phyloP scores from a whole-genome alignment of 2,329 filamentous ascomycete genomes.

The Xylariomycetidae sp. region DNA sequence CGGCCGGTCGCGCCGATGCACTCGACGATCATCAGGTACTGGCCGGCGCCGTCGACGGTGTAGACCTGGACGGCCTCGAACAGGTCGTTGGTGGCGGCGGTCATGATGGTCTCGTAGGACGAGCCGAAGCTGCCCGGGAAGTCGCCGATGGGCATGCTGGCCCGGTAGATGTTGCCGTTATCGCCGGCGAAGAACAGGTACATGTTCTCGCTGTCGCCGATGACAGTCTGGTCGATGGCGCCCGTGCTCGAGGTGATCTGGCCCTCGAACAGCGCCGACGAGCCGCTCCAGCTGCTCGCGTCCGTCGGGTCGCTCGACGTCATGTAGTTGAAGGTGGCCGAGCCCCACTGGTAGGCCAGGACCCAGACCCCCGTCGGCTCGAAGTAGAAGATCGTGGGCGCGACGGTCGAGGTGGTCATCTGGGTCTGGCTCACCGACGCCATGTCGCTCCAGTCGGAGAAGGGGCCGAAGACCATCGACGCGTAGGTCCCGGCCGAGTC shows the following conservation, averaged over 20 bases:
- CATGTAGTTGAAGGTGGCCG: conserved; percentile 54
- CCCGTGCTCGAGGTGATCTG: conserved; percentile 49
- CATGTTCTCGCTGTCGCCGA: conserved; percentile 57
- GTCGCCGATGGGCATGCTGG: conserved; percentile 56
- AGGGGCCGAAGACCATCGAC: conserved; percentile 54
- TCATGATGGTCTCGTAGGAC: conserved; percentile 43
- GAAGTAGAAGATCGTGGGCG: conserved; percentile 61
- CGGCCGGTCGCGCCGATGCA: conserved; percentile 29
- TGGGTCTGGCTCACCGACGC: conserved; percentile 45
- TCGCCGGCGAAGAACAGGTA: conserved; percentile 66
- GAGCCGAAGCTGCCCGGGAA: conserved; percentile 59
- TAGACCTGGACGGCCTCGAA: conserved; percentile 60
- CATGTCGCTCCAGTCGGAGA: conserved; percentile 51
- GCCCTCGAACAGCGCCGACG: conserved; percentile 53
- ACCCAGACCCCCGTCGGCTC: conserved; percentile 57
- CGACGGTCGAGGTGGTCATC: conserved; percentile 45
- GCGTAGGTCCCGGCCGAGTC: conserved; percentile 42
- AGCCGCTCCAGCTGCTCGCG: conserved; percentile 50
- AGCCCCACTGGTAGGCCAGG: conserved; percentile 62
- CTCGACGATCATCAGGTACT: conserved; percentile 35
- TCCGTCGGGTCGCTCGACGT: conserved; percentile 56
- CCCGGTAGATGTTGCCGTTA: conserved; percentile 62
- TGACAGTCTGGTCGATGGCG: conserved; percentile 60
- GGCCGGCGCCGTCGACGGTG: conserved; percentile 19
- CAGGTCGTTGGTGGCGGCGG: conserved; percentile 50